Conservation (phyloP, 768 basidiomycete species). For the Hericium coralloides region DNA sequence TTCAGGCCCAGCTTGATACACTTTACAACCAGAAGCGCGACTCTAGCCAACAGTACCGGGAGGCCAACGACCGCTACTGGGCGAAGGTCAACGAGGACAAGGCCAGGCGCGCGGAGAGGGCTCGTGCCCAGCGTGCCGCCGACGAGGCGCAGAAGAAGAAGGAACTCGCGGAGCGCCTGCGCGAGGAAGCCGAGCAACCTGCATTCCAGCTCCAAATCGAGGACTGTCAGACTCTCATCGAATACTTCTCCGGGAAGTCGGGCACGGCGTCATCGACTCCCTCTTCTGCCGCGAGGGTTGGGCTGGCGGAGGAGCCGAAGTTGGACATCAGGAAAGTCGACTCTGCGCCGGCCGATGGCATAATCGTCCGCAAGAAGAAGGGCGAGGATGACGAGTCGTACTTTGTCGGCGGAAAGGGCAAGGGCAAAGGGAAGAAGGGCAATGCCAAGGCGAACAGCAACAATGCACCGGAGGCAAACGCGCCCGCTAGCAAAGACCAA, state of each 20-base stretch:
- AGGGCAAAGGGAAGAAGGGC: constrained; percentile 58
- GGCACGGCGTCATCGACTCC: constrained; percentile 35
- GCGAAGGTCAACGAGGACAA: constrained; percentile 83
- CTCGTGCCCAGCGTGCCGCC: constrained; percentile 63
- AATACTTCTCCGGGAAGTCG: constrained; percentile 67
- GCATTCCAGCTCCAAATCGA: constrained; percentile 92
- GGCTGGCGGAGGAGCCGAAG: constrained; percentile 59
- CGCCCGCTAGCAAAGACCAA: constrained; percentile 23
- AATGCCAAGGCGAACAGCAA: constrained; percentile 21
- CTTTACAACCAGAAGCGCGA: constrained; percentile 76
- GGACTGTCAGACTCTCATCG: constrained; percentile 91
- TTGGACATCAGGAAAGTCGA: constrained; percentile 85
- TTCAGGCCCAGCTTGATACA: constrained; percentile 60
- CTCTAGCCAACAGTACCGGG: constrained; percentile 59
- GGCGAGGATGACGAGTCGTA: constrained; percentile 76
- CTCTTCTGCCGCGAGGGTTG: constrained; percentile 29
- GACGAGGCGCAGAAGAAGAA: constrained; percentile 74
- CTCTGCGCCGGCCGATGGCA: constrained; percentile 45
- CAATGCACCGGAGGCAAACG: constrained; percentile 27
- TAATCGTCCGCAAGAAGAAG: constrained; percentile 86
- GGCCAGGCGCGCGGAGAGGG: constrained; percentile 70
- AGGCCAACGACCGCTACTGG: constrained; percentile 78
- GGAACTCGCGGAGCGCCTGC: constrained; percentile 69
- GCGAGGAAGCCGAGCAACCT: constrained; percentile 85
- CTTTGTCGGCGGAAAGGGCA: constrained; percentile 58